Conservation (phyloP, 805 yeast genomes). For the Jamesozyma gamospora region DNA sequence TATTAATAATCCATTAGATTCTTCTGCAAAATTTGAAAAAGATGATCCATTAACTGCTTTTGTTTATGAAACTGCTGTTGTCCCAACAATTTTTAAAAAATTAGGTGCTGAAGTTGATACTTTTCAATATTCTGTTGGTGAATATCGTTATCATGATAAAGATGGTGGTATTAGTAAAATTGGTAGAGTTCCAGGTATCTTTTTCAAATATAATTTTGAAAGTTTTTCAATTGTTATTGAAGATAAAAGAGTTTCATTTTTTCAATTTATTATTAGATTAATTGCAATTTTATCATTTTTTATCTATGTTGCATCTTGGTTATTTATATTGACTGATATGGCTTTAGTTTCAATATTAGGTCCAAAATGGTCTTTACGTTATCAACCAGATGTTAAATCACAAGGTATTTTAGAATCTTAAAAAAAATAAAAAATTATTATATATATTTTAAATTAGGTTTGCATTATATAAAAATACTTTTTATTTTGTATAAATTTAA, state of each 20-base stretch:
- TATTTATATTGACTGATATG: slow-evolving; percentile 48
- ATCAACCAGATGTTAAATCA: slow-evolving; percentile 21
- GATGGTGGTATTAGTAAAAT: slow-evolving; percentile 5
- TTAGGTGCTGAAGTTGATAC: slow-evolving; percentile 69
- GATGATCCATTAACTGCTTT: slow-evolving; percentile 40
- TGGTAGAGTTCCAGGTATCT: slow-evolving; percentile 59
- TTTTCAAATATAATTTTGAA: slow-evolving; percentile 78
- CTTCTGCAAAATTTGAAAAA: slow-evolving; percentile 47
- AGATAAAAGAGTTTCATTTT: slow-evolving; percentile 67
- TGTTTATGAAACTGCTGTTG: slow-evolving; percentile 65
- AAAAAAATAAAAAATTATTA: too few species aligned
- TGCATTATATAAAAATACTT: too few species aligned
- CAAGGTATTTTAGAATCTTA: slow-evolving; percentile 19
- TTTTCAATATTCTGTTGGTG: slow-evolving; percentile 72
- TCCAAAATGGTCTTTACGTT: slow-evolving; percentile 37
- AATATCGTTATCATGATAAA: slow-evolving; percentile 30
- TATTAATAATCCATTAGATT: slow-evolving; percentile 80
- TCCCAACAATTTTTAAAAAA: slow-evolving; percentile 68
- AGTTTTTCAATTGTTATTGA: slow-evolving; percentile 62
- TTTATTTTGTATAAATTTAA: too few species aligned
- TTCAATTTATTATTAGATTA: slow-evolving; percentile 65
- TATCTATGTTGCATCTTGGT: slow-evolving; percentile 58
- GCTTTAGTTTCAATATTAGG: slow-evolving; percentile 47
- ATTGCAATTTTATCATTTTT: slow-evolving; percentile 80
- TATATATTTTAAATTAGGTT: too few species aligned